phyloP scores from a whole-genome alignment of 2,329 filamentous ascomycete genomes.

The Aureobasidium sp. region DNA sequence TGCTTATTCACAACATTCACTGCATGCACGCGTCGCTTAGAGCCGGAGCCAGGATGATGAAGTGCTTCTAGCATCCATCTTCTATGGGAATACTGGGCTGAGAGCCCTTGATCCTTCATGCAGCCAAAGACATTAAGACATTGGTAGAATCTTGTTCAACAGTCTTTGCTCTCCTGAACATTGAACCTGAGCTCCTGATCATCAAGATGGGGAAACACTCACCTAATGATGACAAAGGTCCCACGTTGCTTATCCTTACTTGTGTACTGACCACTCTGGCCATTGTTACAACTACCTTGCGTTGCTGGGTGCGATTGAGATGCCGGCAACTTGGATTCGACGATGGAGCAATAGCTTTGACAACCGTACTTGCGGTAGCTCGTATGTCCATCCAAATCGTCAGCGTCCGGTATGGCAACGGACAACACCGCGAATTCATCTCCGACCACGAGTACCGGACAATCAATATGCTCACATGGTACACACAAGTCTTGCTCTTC shows the following conservation, averaged over 20 bases:
- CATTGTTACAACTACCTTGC: slow-evolving; percentile 10
- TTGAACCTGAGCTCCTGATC: no score
- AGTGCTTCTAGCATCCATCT: neutral
- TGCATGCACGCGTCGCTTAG: neutral
- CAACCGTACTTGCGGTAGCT: slow-evolving; percentile 24
- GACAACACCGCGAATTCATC: slow-evolving; percentile 32
- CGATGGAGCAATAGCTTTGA: slow-evolving; percentile 30
- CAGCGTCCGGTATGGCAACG: slow-evolving; percentile 31
- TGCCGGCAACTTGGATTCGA: slow-evolving; percentile 27
- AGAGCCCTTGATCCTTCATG: no score
- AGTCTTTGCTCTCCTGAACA: neutral
- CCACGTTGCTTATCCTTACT: slow-evolving; percentile 14
- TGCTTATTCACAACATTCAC: neutral
- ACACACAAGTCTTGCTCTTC: slow-evolving; percentile 36
- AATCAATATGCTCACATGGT: slow-evolving; percentile 32
- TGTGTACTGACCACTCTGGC: slow-evolving; percentile 14
- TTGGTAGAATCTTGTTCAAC: neutral
- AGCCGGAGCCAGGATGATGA: neutral
- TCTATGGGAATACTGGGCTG: neutral
- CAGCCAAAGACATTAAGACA: neutral
- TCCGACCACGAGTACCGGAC: slow-evolving; percentile 26
- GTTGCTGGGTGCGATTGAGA: slow-evolving; percentile 12
- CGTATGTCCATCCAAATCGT: slow-evolving; percentile 31
- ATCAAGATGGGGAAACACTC: neutral
- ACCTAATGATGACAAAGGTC: slow-evolving; percentile 11